Conservation (phyloP, 441 rosid species). For the Jatropha multifida region DNA sequence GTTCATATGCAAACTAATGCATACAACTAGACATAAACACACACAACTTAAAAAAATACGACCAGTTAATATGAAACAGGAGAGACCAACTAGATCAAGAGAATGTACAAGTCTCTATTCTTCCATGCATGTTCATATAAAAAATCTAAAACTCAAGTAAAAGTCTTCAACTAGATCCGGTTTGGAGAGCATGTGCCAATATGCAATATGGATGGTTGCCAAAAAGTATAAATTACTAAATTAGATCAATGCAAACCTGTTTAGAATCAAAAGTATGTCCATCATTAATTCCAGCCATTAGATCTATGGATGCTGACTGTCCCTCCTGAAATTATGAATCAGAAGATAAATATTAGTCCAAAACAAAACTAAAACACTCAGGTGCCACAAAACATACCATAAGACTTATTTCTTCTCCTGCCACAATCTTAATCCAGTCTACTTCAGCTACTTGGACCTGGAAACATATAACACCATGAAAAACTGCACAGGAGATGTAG, state of each 20-base stretch:
- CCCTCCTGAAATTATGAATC: constrained; percentile 69
- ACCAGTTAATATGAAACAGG: constrained; percentile 17
- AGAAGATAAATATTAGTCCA: constrained; percentile 21
- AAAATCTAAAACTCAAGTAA: neutral
- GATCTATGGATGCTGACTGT: constrained; percentile 49
- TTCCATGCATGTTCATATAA: neutral
- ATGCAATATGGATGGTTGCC: constrained; percentile 18
- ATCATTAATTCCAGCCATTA: constrained; percentile 69
- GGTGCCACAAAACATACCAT: constrained; percentile 53
- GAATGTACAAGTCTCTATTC: constrained; percentile 5
- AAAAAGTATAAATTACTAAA: constrained; percentile 11
- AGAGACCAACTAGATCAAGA: constrained; percentile 21
- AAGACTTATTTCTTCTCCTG: constrained; percentile 78
- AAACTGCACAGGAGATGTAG: constrained; percentile 15
- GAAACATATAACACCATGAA: constrained; percentile 26
- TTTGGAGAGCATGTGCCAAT: constrained; percentile 6
- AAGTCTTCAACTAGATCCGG: neutral
- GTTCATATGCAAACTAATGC: constrained; percentile 3
- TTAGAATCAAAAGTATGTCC: constrained; percentile 69
- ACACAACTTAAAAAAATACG: constrained; percentile 8
- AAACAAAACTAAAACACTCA: constrained; percentile 14
- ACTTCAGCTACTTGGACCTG: constrained; percentile 95
- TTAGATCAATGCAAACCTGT: constrained; percentile 54
- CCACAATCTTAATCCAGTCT: constrained; percentile 87
- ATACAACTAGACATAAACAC: constrained; percentile 3